A percentile compares a stretch with the other conserved stretches of the same genome.
Evolutionary conservation across 148 eudicot genomes (phyloP).

Genomic region (Chenopodium quinoa): DNA sequence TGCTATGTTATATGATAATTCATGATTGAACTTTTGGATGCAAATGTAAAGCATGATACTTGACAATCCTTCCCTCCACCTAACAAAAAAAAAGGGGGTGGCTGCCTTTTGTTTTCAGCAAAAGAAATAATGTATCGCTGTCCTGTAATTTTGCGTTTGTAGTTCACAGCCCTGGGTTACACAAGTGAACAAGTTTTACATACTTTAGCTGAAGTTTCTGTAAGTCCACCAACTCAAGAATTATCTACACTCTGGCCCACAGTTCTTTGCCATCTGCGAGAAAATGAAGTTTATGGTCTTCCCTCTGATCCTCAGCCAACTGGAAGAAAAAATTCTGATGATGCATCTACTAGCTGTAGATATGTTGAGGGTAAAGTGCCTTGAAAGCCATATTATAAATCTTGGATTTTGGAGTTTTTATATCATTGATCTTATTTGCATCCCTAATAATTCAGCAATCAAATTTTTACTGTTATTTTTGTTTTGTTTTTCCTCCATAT

Average conservation of each 20-base stretch:
- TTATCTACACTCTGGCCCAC: slow-evolving; percentile 61
- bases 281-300: slow-evolving; percentile 54
- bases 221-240: slow-evolving; percentile 38
- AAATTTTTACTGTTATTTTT: background rate
- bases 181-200: slow-evolving; percentile 46
- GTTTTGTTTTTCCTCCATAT: background rate
- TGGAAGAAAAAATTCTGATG: slow-evolving; percentile 25
- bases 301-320: slow-evolving; percentile 31
- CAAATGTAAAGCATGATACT: background rate
- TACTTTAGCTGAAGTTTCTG: slow-evolving; percentile 53
- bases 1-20: background rate
- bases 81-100: background rate
- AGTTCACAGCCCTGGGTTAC: slow-evolving; percentile 60
- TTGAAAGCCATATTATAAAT: background rate
- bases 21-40: background rate
- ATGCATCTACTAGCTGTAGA: slow-evolving; percentile 32
- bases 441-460: background rate
- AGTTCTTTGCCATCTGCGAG: slow-evolving; percentile 60
- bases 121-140: background rate
- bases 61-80: background rate
- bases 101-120: background rate
- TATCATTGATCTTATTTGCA: background rate
- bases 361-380: slow-evolving; percentile 38
- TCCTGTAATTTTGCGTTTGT: slow-evolving; percentile 6
- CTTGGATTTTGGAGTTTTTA: background rate